Evolutionary conservation across 176 grass and related monocot genomes (phyloP).

Genomic region (Tillandsia leiboldiana): DNA sequence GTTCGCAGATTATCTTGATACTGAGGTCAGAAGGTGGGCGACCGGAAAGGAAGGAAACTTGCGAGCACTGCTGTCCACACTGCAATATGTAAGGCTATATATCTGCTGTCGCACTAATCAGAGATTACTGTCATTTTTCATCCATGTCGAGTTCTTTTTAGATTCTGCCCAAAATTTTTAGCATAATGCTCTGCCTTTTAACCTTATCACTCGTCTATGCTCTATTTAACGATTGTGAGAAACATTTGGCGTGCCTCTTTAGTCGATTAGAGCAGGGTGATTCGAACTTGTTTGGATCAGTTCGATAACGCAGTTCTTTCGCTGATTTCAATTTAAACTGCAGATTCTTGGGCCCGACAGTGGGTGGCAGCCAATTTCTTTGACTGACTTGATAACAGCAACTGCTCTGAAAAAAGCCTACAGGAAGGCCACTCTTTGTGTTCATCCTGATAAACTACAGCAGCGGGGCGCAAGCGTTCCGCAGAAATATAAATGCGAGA

Average conservation of each 20-base stretch:
- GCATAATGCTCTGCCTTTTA: too few relatives aligned
- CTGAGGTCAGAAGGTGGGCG: slow-evolving; percentile 96
- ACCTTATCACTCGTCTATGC: too few relatives aligned
- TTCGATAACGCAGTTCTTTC: neutral
- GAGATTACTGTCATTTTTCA: too few relatives aligned
- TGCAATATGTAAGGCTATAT: slow-evolving; percentile 65
- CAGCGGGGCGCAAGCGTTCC: slow-evolving; percentile 63
- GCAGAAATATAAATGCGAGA: slow-evolving; percentile 65
- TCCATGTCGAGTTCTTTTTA: too few relatives aligned
- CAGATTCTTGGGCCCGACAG: slow-evolving; percentile 79
- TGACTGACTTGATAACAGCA: slow-evolving; percentile 70
- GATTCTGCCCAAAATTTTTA: too few relatives aligned
- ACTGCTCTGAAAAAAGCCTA: slow-evolving; percentile 67
- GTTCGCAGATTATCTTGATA: slow-evolving; percentile 80
- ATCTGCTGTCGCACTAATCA: neutral
- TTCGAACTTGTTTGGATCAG: neutral
- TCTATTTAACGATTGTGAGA: too few relatives aligned
- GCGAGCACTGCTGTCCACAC: slow-evolving; percentile 86
- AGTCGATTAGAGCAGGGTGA: too few relatives aligned
- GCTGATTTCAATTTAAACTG: neutral
- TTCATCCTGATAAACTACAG: slow-evolving; percentile 82
- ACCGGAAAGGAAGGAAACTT: slow-evolving; percentile 98
- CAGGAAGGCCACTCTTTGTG: slow-evolving; percentile 58
- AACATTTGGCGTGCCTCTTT: too few relatives aligned
- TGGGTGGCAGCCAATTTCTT: slow-evolving; percentile 61